Percentiles rank a stretch among this genome's conserved stretches.
These are phyloP conservation scores for Zanthoxylum bungeanum DNA, from an alignment of 345 rosid species.

Conservation along the genomic window DNA sequence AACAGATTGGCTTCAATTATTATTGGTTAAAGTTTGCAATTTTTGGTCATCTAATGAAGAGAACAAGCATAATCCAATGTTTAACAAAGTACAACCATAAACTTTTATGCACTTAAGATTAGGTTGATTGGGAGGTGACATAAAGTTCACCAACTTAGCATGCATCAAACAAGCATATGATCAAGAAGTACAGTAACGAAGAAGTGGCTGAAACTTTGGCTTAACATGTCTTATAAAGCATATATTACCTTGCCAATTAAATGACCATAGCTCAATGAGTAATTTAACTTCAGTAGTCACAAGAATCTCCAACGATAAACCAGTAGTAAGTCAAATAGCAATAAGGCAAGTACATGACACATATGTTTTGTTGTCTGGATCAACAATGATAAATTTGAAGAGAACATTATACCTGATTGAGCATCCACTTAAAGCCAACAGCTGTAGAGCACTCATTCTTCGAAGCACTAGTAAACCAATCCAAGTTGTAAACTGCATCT, in stretches of 20 bases:
- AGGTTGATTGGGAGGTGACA: too few relatives aligned
- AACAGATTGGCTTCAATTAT: not conserved
- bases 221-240: not conserved
- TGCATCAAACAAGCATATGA: too few relatives aligned
- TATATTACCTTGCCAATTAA: not conserved
- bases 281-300: not conserved
- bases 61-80: not conserved
- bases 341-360: not conserved
- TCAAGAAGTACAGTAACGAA: too few relatives aligned
- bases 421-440: constrained; percentile 99
- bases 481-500: constrained; percentile 85
- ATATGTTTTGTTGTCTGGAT: not conserved
- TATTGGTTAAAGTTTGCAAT: not conserved
- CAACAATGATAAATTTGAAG: constrained; percentile 2
- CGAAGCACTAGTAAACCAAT: constrained; percentile 84
- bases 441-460: constrained; percentile 97
- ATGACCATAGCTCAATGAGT: not conserved
- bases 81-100: not conserved
- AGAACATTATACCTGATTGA: constrained; percentile 68
- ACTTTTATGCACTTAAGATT: not conserved
- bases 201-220: not conserved
- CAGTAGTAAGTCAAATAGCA: not conserved
- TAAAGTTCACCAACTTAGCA: too few relatives aligned
- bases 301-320: not conserved
- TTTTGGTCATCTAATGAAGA: not conserved